These are phyloP conservation scores for Cyclotella baltica DNA, from an alignment of 108 stramenopile species.

Conservation along the genomic window DNA sequence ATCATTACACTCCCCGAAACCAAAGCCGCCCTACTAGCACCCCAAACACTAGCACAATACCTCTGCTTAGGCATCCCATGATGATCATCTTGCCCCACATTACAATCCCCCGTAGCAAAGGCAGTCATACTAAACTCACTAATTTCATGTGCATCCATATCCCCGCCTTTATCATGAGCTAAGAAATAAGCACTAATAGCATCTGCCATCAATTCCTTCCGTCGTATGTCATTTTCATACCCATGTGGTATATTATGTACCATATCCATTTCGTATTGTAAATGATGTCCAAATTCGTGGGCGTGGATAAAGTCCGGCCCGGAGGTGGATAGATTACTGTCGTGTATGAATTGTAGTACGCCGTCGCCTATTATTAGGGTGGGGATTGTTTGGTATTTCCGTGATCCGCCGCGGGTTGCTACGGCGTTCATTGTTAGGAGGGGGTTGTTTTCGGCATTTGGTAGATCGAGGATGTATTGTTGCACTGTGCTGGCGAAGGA, in stretches of 20 bases:
- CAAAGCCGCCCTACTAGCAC: slow-evolving; percentile 24
- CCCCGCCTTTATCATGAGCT: slow-evolving; percentile 32
- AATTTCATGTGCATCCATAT: slow-evolving; percentile 27
- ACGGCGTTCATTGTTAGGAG: slow-evolving; percentile 44
- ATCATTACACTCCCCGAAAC: neutral
- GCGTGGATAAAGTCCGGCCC: slow-evolving; percentile 43
- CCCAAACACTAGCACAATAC: slow-evolving; percentile 35
- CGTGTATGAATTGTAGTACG: slow-evolving; percentile 30
- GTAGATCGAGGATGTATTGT: slow-evolving; percentile 13
- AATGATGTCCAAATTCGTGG: slow-evolving; percentile 47
- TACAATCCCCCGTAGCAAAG: slow-evolving; percentile 48
- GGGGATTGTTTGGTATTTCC: neutral
- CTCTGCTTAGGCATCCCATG: slow-evolving; percentile 44
- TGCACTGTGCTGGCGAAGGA: slow-evolving; percentile 12
- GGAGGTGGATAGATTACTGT: neutral
- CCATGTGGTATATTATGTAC: neutral
- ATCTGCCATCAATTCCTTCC: slow-evolving; percentile 54
- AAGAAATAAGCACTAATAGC: slow-evolving; percentile 41
- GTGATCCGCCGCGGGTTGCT: slow-evolving; percentile 20
- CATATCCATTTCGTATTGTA: slow-evolving; percentile 40
- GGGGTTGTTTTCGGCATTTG: slow-evolving; percentile 39
- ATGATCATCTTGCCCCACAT: slow-evolving; percentile 28
- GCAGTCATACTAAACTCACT: slow-evolving; percentile 19
- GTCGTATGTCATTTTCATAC: slow-evolving; percentile 17
- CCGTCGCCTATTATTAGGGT: slow-evolving; percentile 43